A percentile compares a stretch with the other conserved stretches of the same genome.
These are phyloP conservation scores for Septoria linicola DNA, from an alignment of 2,329 filamentous ascomycete genomes.

Conservation along the genomic window DNA sequence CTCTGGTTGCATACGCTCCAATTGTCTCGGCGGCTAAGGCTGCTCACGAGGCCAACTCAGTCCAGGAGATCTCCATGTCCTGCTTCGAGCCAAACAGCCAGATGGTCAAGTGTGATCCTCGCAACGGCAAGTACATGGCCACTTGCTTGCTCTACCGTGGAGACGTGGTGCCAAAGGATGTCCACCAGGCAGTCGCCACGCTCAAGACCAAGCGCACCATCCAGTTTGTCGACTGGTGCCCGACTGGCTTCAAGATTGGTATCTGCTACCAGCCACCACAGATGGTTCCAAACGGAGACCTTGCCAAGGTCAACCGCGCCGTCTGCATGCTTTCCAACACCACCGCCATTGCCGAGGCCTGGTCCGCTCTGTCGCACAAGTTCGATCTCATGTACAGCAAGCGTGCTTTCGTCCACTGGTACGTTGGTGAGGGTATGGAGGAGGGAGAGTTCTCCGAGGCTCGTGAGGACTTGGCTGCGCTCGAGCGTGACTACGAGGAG, in stretches of 20 bases:
- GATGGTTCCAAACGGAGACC: constrained; percentile 93
- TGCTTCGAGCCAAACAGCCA: constrained; percentile 99
- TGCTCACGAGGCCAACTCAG: constrained; percentile 95
- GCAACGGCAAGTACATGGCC: constrained; percentile 99
- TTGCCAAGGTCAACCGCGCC: constrained; percentile 96
- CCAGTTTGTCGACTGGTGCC: constrained; percentile 99
- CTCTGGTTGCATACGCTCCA: constrained; percentile 91
- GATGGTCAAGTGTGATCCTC: constrained; percentile 99
- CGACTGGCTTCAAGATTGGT: constrained; percentile 99
- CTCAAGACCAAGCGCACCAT: constrained; percentile 99
- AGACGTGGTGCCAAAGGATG: constrained; percentile 95
- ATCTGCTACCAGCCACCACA: constrained; percentile 99
- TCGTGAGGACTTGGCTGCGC: constrained; percentile 93
- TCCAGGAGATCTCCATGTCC: constrained; percentile 96
- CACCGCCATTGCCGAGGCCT: constrained; percentile 96
- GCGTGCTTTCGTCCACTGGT: constrained; percentile 99
- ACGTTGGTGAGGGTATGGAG: constrained; percentile 99
- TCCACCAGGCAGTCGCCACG: constrained; percentile 85
- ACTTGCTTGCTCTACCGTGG: constrained; percentile 97
- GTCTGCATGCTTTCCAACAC: constrained; percentile 99
- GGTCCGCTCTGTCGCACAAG: constrained; percentile 93
- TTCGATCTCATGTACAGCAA: constrained; percentile 99
- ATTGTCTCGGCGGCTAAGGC: constrained; percentile 95
- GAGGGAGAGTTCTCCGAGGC: constrained; percentile 99
- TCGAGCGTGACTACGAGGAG: constrained; percentile 99